These are phyloP conservation scores for Syncephalastrum racemosum DNA, from an alignment of 371 early-diverging fungal species.

Conservation along the genomic window DNA sequence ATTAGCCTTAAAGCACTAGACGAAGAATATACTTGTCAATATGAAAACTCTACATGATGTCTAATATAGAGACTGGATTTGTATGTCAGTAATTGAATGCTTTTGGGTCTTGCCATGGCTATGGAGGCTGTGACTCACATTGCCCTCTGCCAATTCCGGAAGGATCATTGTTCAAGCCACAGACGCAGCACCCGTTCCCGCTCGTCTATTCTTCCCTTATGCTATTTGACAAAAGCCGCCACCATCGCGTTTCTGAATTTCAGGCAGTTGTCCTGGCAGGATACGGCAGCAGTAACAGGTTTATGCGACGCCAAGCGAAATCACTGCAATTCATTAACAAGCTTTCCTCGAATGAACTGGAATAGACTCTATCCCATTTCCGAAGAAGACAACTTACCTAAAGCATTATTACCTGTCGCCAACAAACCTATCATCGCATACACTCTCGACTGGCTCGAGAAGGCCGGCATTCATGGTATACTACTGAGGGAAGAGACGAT, in stretches of 20 bases:
- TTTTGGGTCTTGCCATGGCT: too few relatives aligned
- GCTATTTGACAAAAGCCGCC: slow-evolving; percentile 49
- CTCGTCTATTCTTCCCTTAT: slow-evolving; percentile 13
- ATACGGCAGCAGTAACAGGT: slow-evolving; percentile 71
- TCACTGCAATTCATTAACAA: background rate
- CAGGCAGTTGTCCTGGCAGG: slow-evolving; percentile 82
- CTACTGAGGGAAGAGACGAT: background rate
- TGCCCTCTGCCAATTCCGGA: too few relatives aligned
- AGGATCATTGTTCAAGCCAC: too few relatives aligned
- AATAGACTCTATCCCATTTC: slow-evolving; percentile 78
- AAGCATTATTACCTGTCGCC: slow-evolving; percentile 89
- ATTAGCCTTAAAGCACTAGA: too few relatives aligned
- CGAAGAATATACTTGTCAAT: too few relatives aligned
- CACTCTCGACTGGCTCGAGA: slow-evolving; percentile 90
- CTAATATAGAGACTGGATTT: too few relatives aligned
- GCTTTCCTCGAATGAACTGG: slow-evolving; percentile 1
- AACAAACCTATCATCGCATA: slow-evolving; percentile 93
- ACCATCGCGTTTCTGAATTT: slow-evolving; percentile 56
- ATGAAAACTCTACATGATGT: too few relatives aligned
- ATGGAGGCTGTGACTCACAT: too few relatives aligned
- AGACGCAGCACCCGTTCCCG: too few relatives aligned
- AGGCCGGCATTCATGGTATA: slow-evolving; percentile 80
- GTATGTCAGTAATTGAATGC: too few relatives aligned
- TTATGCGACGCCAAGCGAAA: slow-evolving; percentile 8
- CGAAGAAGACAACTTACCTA: slow-evolving; percentile 81